Base-by-base conservation (phyloP, 108 stramenopile genomes). In the Skeletonema grethae region DNA sequence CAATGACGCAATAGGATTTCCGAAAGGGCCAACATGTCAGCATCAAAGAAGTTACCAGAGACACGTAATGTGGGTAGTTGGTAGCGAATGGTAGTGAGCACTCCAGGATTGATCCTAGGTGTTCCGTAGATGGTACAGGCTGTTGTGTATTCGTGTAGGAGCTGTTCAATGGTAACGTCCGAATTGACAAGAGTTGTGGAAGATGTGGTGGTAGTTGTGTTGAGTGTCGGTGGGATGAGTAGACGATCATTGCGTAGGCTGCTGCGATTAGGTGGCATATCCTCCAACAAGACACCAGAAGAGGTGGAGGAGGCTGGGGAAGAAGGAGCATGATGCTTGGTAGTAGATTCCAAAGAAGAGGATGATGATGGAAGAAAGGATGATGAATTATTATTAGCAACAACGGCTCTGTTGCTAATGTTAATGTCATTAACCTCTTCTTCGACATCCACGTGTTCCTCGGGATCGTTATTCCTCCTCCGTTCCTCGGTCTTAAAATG, bases 11-110 rank as follows among this genome's bases (percentile, higher is more conserved):
- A 34, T 43, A 94, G 62, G 1, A 94, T 36, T 68, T 94, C 93
- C 3, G 62, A 60, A 46, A 94, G 56, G 12, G 93, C 89, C 45
- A 94, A 28, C 89, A 91, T 88, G 79, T 94, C 93, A 59, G 86
- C 82, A 84, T 94, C 93, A 67, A 88, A 89, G 70, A 91, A 94
- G 32, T 57, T 35, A 28, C 87, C 90, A 0, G 77, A 79, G 34
- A 91, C 86, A 5, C 93, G 88, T 15, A 94, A 50, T 10, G 86
- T 76, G 24, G 93, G 90, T 7, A 89, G 61, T 25, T 75, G 74
- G 59, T 81, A 91, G 9, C 93, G 87, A 5, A 94, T 34, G 6
- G 90, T 73, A 5, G 90, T 83, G 55, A 91, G 61, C 6, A 94
- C 76, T 15, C 93, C 93, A 4, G 90, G 65, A 70, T 94, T 94